Conservation (phyloP, 1,284 basidiomycete species). For the Inonotus hispidus region DNA sequence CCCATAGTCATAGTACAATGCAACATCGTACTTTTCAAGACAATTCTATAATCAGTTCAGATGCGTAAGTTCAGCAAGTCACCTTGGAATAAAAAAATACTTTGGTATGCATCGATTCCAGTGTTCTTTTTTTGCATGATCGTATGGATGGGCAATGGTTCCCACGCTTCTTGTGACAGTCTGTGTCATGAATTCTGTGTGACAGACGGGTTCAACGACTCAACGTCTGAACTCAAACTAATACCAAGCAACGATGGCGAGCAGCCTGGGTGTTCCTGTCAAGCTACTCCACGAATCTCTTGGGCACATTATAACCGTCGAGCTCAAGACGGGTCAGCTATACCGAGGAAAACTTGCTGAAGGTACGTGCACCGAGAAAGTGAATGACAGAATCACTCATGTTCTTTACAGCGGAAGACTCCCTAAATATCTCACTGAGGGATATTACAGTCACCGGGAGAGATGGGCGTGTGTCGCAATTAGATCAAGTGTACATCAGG, state of each 20-base stretch:
- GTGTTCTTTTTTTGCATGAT: neutral
- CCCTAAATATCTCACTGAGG: conserved; percentile 93
- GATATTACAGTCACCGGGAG: conserved; percentile 98
- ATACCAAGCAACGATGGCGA: conserved; percentile 32
- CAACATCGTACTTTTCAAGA: too few relatives aligned
- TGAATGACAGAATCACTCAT: conserved; percentile 16
- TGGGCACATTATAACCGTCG: conserved; percentile 95
- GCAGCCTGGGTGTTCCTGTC: conserved; percentile 81
- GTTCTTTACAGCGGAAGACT: conserved; percentile 82
- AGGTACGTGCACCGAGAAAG: conserved; percentile 46
- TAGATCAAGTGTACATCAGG: conserved; percentile 98
- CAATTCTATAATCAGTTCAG: too few relatives aligned
- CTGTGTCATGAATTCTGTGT: too few relatives aligned
- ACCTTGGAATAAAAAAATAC: too few relatives aligned
- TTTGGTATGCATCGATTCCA: neutral
- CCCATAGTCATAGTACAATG: too few relatives aligned
- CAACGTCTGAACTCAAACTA: neutral
- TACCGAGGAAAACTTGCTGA: conserved; percentile 98
- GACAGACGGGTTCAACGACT: neutral
- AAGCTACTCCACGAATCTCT: conserved; percentile 92
- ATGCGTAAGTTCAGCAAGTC: too few relatives aligned
- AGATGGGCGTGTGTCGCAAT: conserved; percentile 97
- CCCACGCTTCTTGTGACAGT: neutral
- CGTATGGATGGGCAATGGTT: neutral
- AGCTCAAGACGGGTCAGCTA: conserved; percentile 95